phyloP scores from a whole-genome alignment of 495 filamentous ascomycete species.

The Lichina pygmaea region DNA sequence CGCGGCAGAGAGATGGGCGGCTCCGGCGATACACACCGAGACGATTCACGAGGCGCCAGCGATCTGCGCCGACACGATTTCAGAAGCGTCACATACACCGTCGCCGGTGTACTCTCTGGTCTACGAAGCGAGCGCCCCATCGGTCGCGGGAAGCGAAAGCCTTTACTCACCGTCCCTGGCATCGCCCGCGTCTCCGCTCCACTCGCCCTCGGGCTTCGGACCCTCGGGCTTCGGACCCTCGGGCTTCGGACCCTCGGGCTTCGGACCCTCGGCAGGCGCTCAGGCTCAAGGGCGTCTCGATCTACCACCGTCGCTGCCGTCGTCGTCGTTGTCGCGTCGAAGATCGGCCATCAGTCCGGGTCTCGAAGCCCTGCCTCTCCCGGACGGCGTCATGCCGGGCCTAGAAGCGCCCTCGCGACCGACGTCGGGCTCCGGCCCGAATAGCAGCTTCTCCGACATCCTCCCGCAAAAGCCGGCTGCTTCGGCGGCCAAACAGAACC shows the following conservation, averaged over 20 bases:
- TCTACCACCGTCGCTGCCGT: background rate
- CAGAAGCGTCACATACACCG: too few species aligned
- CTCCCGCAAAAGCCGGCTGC: background rate
- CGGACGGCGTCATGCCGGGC: background rate
- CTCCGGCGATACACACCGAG: background rate
- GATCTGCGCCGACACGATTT: too few species aligned
- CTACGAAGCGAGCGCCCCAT: too few species aligned
- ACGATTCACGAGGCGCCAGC: too few species aligned
- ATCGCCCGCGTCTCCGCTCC: too few species aligned
- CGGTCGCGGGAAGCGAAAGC: background rate
- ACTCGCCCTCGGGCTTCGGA: too few species aligned
- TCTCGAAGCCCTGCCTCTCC: constrained; percentile 1
- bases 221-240: too few species aligned
- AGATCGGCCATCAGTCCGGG: background rate
- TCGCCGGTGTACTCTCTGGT: too few species aligned
- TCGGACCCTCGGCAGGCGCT: background rate
- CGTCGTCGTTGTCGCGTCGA: background rate
- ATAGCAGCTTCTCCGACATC: background rate
- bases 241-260: too few species aligned
- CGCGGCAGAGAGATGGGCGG: constrained; percentile 45
- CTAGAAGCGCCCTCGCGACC: background rate
- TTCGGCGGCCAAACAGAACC: background rate
- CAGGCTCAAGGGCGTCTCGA: background rate
- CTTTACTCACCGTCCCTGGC: background rate
- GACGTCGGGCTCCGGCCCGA: background rate